Conservation (phyloP, 2,329 filamentous ascomycete genomes). For the Exophiala aquamarina region DNA sequence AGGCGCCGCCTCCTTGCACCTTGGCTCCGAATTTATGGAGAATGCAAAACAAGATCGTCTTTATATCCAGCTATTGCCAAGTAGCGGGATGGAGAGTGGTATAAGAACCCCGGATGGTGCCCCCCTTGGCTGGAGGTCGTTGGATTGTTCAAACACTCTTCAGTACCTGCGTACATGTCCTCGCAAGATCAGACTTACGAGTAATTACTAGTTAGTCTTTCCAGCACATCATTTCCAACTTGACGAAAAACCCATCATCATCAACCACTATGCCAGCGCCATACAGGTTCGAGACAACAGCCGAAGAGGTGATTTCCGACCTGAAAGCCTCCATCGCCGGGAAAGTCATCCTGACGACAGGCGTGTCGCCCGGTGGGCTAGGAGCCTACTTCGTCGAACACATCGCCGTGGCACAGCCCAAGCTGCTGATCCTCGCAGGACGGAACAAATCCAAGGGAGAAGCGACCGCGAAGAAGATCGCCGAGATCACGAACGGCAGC, state of each 20-base stretch:
- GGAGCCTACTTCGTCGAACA: not conserved
- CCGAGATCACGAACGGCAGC: not conserved
- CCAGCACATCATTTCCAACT: too few relatives aligned
- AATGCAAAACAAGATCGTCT: too few relatives aligned
- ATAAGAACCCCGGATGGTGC: too few relatives aligned
- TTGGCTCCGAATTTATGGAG: too few relatives aligned
- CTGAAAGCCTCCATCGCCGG: not conserved
- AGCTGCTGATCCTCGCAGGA: constrained; percentile 3
- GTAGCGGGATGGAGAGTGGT: too few relatives aligned
- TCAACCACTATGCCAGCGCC: not conserved
- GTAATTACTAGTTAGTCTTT: too few relatives aligned
- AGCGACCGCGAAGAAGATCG: not conserved
- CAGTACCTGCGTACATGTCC: too few relatives aligned
- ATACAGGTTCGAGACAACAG: constrained; percentile 11
- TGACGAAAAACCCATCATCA: not conserved
- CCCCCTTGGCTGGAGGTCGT: too few relatives aligned
- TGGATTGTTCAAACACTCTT: too few relatives aligned
- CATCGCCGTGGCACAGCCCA: not conserved
- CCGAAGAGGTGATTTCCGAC: not conserved
- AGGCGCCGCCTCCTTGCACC: too few relatives aligned
- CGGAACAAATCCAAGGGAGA: not conserved
- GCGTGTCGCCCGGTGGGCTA: not conserved
- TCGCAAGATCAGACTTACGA: too few relatives aligned
- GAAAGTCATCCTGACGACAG: constrained; percentile 4
- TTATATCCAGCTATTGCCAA: too few relatives aligned